Evolutionary conservation across 176 grass and related monocot species (phyloP).

Genomic region (Triticum aestivum): IWGSC_CS_RefSeq_v2.1 NC_057811.1:440436407-440436906

Average conservation of each 20-base stretch:
- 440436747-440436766: slow-evolving; percentile 74
- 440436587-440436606: slow-evolving; percentile 56
- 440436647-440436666: slow-evolving; percentile 69
- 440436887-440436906: slow-evolving; percentile 1
- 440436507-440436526: slow-evolving; percentile 48
- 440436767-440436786: slow-evolving; percentile 79
- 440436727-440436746: slow-evolving; percentile 49
- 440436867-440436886: slow-evolving; percentile 20
- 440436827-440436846: slow-evolving; percentile 61
- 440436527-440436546: slow-evolving; percentile 12
- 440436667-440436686: slow-evolving; percentile 43
- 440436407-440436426: slow-evolving; percentile 88
- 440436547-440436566: slow-evolving; percentile 30
- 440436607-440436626: slow-evolving; percentile 84
- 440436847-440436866: slow-evolving; percentile 33
- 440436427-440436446: slow-evolving; percentile 26
- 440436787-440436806: slow-evolving; percentile 96
- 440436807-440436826: slow-evolving; percentile 84
- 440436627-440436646: slow-evolving; percentile 78
- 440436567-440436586: slow-evolving; percentile 75
- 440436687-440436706: slow-evolving; percentile 71
- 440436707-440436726: slow-evolving; percentile 52
- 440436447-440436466: slow-evolving; percentile 22
- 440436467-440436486: slow-evolving; percentile 59
- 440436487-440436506: slow-evolving; percentile 85